Conservation (phyloP, 2,329 filamentous ascomycete genomes). For the Aspergillus sp. region DNA sequence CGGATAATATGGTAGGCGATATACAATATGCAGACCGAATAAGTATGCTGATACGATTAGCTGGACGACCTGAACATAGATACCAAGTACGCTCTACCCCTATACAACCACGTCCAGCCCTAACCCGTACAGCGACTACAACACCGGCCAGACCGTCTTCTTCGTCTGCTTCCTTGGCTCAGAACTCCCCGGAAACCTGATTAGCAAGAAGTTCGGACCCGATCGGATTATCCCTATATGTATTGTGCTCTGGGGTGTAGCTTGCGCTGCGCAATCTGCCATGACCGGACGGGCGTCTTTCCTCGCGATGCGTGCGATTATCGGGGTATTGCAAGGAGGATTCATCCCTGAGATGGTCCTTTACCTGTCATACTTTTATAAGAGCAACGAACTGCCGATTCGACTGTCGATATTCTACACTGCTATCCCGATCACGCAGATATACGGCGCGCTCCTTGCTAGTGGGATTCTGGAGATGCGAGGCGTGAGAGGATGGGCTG, state of each 20-base stretch:
- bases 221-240: conserved; percentile 8
- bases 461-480: conserved; percentile 33
- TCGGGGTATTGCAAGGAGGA: conserved; percentile 8
- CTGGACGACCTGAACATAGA: conserved; percentile 21
- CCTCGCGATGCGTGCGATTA: conserved; percentile 6
- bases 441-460: conserved; percentile 33
- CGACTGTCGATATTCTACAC: conserved; percentile 60
- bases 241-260: conserved; percentile 18
- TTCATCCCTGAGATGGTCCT: conserved; percentile 57
- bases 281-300: conserved; percentile 10
- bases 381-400: conserved; percentile 61
- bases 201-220: conserved; percentile 12
- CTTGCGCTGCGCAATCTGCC: conserved; percentile 41
- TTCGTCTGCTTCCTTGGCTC: conserved; percentile 8
- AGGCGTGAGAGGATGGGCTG: conserved; percentile 26
- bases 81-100: not conserved
- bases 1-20: conserved; percentile 47
- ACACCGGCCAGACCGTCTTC: conserved; percentile 12
- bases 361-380: conserved; percentile 63
- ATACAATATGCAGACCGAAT: not conserved
- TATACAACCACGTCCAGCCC: not conserved
- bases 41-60: not conserved
- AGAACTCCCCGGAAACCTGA: conserved; percentile 8
- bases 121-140: conserved; percentile 21
- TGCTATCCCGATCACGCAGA: conserved; percentile 44